Evolutionary conservation across 1,139 yeast species (phyloP).

Genomic region (Geotrichum reessii): DNA sequence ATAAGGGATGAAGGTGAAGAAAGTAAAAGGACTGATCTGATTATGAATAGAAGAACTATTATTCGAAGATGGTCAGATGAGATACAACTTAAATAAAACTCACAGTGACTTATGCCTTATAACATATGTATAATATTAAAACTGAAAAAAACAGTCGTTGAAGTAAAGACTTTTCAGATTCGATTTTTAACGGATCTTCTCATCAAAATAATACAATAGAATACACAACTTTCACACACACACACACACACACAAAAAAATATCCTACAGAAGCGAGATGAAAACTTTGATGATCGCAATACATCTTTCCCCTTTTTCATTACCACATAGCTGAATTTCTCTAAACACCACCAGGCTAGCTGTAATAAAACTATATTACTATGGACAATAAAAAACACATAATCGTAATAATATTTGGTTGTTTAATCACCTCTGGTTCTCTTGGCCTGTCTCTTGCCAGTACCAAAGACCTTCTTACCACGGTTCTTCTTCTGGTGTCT

Average conservation of each 20-base stretch:
- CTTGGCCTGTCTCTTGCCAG: conserved; percentile 92
- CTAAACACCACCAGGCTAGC: not conserved
- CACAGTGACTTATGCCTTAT: not conserved
- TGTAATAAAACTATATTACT: not conserved
- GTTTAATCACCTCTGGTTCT: conserved; percentile 25
- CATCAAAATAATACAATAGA: not conserved
- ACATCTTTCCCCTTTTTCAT: not conserved
- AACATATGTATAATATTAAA: too few relatives aligned
- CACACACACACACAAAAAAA: not conserved
- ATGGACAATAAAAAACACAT: not conserved
- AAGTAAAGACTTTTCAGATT: not conserved
- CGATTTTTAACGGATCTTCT: not conserved
- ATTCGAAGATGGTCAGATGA: not conserved
- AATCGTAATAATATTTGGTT: not conserved
- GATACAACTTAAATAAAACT: too few relatives aligned
- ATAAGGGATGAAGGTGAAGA: not conserved
- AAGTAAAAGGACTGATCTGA: not conserved
- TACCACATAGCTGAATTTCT: not conserved
- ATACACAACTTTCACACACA: too few relatives aligned
- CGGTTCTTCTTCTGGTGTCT: conserved; percentile 99
- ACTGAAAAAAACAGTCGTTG: not conserved
- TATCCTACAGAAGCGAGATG: not conserved
- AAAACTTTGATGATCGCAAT: not conserved
- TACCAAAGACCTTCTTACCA: conserved; percentile 98
- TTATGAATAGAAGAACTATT: not conserved